Evolutionary conservation across 1,284 basidiomycete species (phyloP).

Genomic region (Leccinum subspadiceum): DNA sequence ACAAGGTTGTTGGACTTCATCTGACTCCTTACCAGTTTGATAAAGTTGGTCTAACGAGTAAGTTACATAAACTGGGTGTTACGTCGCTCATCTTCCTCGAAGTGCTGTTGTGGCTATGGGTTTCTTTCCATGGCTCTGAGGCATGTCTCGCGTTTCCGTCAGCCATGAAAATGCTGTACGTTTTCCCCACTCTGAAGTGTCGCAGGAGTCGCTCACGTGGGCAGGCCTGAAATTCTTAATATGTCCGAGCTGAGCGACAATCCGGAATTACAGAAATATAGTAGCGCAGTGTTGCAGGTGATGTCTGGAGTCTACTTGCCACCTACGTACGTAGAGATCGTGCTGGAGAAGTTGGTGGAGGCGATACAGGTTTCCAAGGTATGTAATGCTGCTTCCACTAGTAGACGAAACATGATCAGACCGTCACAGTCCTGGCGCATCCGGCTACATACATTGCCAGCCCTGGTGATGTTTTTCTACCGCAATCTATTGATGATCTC

Average conservation of each 20-base stretch:
- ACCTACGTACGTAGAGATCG: constrained; percentile 56
- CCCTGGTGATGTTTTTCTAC: constrained; percentile 81
- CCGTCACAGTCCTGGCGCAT: constrained; percentile 71
- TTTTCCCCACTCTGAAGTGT: constrained; percentile 15
- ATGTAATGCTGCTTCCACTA: constrained; percentile 17
- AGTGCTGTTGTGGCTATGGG: constrained; percentile 83
- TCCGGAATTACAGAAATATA: constrained; percentile 70
- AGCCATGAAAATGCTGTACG: constrained; percentile 73
- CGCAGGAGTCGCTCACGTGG: constrained; percentile 10
- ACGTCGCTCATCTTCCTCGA: constrained; percentile 15
- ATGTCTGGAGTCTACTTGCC: constrained; percentile 70
- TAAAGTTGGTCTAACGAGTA: constrained; percentile 78
- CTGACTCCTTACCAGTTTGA: constrained; percentile 60
- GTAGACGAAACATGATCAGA: constrained; percentile 8
- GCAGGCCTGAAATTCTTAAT: constrained; percentile 71
- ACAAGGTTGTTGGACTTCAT: not conserved
- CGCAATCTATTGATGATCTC: constrained; percentile 80
- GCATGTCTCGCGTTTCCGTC: constrained; percentile 73
- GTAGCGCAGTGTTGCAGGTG: constrained; percentile 72
- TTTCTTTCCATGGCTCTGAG: constrained; percentile 64
- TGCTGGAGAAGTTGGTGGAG: constrained; percentile 58
- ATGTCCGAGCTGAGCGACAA: constrained; percentile 83
- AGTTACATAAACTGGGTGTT: constrained; percentile 25
- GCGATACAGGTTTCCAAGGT: constrained; percentile 72
- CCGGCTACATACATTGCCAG: constrained; percentile 70